Evolutionary conservation across 345 rosid species (phyloP).

Genomic region (Heritiera fomes): DNA sequence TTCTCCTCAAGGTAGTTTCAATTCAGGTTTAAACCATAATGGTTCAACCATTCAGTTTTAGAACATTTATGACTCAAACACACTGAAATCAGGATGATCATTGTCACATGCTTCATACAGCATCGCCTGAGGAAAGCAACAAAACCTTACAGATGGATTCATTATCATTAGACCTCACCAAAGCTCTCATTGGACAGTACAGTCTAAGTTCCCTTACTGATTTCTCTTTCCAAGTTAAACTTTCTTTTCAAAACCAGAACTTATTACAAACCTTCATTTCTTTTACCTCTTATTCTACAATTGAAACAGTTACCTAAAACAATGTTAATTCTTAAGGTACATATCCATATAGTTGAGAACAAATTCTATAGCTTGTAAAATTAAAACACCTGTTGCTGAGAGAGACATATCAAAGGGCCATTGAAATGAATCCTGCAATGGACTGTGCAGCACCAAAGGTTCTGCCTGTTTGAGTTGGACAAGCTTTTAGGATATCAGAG

Average conservation of each 20-base stretch:
- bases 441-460: conserved; percentile 29
- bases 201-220: background rate
- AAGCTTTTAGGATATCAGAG: conserved; percentile 24
- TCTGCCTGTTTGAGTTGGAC: conserved; percentile 36
- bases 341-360: background rate
- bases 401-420: conserved; percentile 36
- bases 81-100: background rate
- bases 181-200: background rate
- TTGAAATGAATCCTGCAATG: conserved; percentile 27
- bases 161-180: background rate
- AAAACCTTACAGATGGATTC: background rate
- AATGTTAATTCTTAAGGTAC: too few species aligned
- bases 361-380: conserved; percentile 14
- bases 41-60: background rate
- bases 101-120: background rate
- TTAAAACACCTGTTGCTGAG: conserved; percentile 20
- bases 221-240: background rate
- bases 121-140: background rate
- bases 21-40: background rate
- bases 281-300: too few species aligned
- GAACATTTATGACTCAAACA: background rate
- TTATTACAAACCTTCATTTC: too few species aligned
- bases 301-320: too few species aligned
- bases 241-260: background rate
- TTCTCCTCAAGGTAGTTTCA: background rate